phyloP scores from a whole-genome alignment of 2,329 filamentous ascomycete species.

The Aspergillus sp. region DNA sequence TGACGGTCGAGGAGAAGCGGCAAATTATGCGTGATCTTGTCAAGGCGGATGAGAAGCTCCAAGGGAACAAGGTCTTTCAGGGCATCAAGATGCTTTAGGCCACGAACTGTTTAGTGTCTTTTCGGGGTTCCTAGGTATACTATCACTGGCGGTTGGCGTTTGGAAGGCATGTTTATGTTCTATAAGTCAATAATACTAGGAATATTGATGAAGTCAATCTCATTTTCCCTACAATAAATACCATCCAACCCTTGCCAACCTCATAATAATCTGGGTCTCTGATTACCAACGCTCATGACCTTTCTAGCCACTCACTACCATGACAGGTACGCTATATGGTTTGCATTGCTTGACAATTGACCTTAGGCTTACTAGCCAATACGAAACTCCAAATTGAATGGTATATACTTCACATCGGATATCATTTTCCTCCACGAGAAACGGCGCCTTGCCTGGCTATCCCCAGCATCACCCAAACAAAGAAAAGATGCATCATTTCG shows the following conservation, averaged over 20 bases:
- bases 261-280: too few relatives aligned
- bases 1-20: slow-evolving; percentile 75
- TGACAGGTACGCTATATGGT: too few relatives aligned
- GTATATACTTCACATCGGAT: not conserved
- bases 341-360: too few relatives aligned
- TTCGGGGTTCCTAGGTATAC: not conserved
- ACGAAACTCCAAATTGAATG: too few relatives aligned
- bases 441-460: not conserved
- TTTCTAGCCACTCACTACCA: too few relatives aligned
- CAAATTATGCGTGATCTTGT: slow-evolving; percentile 77
- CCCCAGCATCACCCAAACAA: not conserved
- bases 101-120: not conserved
- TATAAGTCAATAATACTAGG: not conserved
- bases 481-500: not conserved
- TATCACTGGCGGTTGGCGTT: not conserved
- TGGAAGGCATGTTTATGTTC: not conserved
- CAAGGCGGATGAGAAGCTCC: slow-evolving; percentile 63
- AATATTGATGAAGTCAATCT: not conserved
- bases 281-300: too few relatives aligned
- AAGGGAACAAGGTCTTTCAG: slow-evolving; percentile 54
- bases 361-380: too few relatives aligned
- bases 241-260: not conserved
- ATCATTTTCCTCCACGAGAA: not conserved
- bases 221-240: not conserved
- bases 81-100: slow-evolving; percentile 44